Conservation (phyloP, 768 basidiomycete species). For the Crepidotus variabilis region DNA sequence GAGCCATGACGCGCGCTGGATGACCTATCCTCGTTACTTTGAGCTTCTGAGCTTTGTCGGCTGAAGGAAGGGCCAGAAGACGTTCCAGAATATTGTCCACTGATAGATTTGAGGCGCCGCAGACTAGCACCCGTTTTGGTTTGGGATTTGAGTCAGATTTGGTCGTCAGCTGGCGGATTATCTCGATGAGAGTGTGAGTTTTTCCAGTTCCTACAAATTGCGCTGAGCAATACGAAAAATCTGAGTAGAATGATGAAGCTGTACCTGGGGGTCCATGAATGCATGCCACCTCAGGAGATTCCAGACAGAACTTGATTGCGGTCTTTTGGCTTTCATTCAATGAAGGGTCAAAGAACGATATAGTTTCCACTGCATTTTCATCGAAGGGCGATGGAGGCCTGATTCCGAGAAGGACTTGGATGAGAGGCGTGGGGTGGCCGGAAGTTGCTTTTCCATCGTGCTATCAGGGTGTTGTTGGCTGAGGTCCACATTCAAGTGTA, state of each 20-base stretch:
- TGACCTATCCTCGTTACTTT: slow-evolving; percentile 90
- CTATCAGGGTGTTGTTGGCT: background rate
- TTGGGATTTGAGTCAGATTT: slow-evolving; percentile 42
- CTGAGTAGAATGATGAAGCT: background rate
- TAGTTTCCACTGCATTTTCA: slow-evolving; percentile 23
- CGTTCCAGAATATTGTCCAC: slow-evolving; percentile 95
- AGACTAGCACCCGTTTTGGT: slow-evolving; percentile 70
- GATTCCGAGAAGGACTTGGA: slow-evolving; percentile 72
- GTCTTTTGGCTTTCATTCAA: slow-evolving; percentile 83
- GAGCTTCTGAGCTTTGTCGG: slow-evolving; percentile 46
- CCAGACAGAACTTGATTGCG: slow-evolving; percentile 81
- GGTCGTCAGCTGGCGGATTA: slow-evolving; percentile 78
- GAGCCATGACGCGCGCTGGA: slow-evolving; percentile 86
- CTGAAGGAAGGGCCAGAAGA: slow-evolving; percentile 57
- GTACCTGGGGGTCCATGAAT: slow-evolving; percentile 97
- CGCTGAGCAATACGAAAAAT: background rate
- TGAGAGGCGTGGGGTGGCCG: slow-evolving; percentile 45
- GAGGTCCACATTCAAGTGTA: background rate
- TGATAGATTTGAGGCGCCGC: slow-evolving; percentile 91
- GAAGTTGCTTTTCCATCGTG: slow-evolving; percentile 35
- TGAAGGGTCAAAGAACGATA: slow-evolving; percentile 69
- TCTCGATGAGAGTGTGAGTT: slow-evolving; percentile 92
- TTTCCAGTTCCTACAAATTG: slow-evolving; percentile 74
- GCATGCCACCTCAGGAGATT: slow-evolving; percentile 78
- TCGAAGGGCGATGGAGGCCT: slow-evolving; percentile 37